These are phyloP conservation scores for Naematelia aurantialba DNA, from an alignment of 768 basidiomycete species.

Conservation along the genomic window DNA sequence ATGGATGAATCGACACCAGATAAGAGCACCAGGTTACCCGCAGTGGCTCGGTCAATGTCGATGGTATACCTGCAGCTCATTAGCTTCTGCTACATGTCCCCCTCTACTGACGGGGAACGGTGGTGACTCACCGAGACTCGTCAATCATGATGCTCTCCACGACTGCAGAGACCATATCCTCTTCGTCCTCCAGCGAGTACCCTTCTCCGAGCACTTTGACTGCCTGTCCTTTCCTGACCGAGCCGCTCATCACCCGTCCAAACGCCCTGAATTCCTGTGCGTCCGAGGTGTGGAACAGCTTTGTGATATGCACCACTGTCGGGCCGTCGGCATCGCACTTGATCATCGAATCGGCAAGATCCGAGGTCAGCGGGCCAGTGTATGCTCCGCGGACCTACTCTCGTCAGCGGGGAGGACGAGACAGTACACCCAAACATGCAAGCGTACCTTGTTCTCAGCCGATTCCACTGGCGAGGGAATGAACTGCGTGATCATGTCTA, in stretches of 20 bases:
- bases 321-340: constrained; percentile 78
- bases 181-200: constrained; percentile 97
- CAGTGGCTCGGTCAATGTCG: constrained; percentile 78
- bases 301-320: constrained; percentile 86
- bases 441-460: constrained; percentile 50
- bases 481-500: constrained; percentile 86
- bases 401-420: constrained; percentile 1
- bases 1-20: constrained; percentile 92
- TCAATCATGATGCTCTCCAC: constrained; percentile 87
- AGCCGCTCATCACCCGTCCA: constrained; percentile 89
- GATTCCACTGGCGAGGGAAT: constrained; percentile 63
- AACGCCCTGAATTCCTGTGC: constrained; percentile 96
- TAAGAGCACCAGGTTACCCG: constrained; percentile 88
- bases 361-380: constrained; percentile 78
- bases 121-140: constrained; percentile 68
- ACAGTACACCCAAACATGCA: not conserved
- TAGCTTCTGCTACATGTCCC: not conserved
- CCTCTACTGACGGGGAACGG: not conserved
- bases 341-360: constrained; percentile 73
- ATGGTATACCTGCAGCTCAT: constrained; percentile 70
- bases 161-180: constrained; percentile 84
- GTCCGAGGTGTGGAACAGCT: constrained; percentile 93
- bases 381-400: constrained; percentile 75
- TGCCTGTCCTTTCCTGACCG: constrained; percentile 71
- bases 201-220: constrained; percentile 98